Evolutionary conservation across 768 basidiomycete genomes (phyloP).

Genomic region (Lactifluus subvellereus): DNA sequence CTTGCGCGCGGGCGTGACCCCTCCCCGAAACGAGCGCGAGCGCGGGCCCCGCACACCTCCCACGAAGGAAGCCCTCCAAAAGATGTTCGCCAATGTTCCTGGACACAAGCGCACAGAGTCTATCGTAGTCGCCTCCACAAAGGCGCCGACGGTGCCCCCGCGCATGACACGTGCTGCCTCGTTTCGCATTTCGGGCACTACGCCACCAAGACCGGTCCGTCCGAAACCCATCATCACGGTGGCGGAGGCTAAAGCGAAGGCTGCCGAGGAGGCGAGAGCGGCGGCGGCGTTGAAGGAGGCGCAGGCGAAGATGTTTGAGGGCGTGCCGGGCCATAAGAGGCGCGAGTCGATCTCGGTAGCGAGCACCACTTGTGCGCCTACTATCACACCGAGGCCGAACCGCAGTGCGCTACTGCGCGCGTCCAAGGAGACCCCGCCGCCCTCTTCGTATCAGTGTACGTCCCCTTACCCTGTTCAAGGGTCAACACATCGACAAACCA

Average conservation of each 20-base stretch:
- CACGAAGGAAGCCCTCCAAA: conserved; percentile 53
- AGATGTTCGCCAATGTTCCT: conserved; percentile 72
- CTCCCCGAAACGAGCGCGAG: conserved; percentile 38
- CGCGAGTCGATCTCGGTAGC: conserved; percentile 68
- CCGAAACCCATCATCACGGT: conserved; percentile 8
- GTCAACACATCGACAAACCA: neutral
- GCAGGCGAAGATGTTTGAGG: conserved; percentile 49
- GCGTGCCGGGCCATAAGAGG: conserved; percentile 81
- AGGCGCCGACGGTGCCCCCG: conserved; percentile 64
- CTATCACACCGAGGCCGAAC: conserved; percentile 41
- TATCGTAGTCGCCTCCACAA: conserved; percentile 69
- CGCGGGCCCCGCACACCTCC: conserved; percentile 46
- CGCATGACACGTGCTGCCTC: conserved; percentile 73
- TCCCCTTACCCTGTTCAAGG: neutral
- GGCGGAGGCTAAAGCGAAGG: conserved; percentile 28
- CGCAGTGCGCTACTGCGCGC: conserved; percentile 39
- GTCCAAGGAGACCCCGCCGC: conserved; percentile 41
- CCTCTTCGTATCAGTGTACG: conserved; percentile 23
- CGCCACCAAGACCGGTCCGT: conserved; percentile 33
- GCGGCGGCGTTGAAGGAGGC: conserved; percentile 33
- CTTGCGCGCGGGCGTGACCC: conserved; percentile 55
- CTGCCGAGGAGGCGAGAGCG: conserved; percentile 28
- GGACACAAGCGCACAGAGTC: conserved; percentile 71
- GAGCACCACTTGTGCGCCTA: conserved; percentile 38
- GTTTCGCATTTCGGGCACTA: conserved; percentile 52